These are phyloP conservation scores for Podospora pseudoanserina DNA, from an alignment of 495 filamentous ascomycete species.

Conservation along the genomic window DNA sequence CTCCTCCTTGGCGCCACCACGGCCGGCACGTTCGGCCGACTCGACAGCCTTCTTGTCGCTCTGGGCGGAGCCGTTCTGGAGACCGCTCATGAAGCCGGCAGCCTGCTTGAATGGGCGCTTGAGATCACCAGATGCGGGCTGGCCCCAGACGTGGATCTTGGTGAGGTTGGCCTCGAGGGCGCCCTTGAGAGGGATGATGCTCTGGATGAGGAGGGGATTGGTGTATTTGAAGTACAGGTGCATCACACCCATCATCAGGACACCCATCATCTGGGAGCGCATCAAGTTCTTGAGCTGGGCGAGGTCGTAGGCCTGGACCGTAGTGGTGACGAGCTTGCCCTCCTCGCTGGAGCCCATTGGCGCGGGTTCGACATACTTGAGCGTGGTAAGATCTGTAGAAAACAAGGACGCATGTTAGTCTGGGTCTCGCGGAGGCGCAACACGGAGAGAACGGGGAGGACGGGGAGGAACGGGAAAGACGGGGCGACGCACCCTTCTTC, in stretches of 20 bases:
- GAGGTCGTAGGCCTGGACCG: slow-evolving; percentile 87
- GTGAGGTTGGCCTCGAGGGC: slow-evolving; percentile 90
- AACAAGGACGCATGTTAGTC: slow-evolving; percentile 15
- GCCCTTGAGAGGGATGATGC: slow-evolving; percentile 94
- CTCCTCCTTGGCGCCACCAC: slow-evolving; percentile 88
- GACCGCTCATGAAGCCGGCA: slow-evolving; percentile 72
- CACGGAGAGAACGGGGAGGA: too few relatives aligned
- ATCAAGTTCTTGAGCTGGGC: slow-evolving; percentile 75
- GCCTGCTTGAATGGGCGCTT: slow-evolving; percentile 91
- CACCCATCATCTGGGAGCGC: slow-evolving; percentile 87
- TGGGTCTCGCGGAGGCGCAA: not conserved
- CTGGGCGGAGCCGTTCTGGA: slow-evolving; percentile 68
- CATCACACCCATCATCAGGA: slow-evolving; percentile 98
- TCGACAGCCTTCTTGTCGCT: slow-evolving; percentile 96
- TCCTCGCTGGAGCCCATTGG: slow-evolving; percentile 88
- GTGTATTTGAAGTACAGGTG: slow-evolving; percentile 99
- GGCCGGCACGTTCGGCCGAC: slow-evolving; percentile 77
- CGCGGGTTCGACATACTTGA: slow-evolving; percentile 97
- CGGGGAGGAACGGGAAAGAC: not conserved
- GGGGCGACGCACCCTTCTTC: slow-evolving; percentile 76
- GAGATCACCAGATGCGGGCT: slow-evolving; percentile 86
- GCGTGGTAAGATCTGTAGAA: slow-evolving; percentile 81
- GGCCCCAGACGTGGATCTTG: slow-evolving; percentile 89
- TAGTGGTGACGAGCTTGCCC: slow-evolving; percentile 92
- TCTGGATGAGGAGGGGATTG: slow-evolving; percentile 97